A percentile compares a stretch with the other conserved stretches of the same genome.
phyloP scores from a whole-genome alignment of 1,284 basidiomycete genomes.

The Fomitopsis betulina region DNA sequence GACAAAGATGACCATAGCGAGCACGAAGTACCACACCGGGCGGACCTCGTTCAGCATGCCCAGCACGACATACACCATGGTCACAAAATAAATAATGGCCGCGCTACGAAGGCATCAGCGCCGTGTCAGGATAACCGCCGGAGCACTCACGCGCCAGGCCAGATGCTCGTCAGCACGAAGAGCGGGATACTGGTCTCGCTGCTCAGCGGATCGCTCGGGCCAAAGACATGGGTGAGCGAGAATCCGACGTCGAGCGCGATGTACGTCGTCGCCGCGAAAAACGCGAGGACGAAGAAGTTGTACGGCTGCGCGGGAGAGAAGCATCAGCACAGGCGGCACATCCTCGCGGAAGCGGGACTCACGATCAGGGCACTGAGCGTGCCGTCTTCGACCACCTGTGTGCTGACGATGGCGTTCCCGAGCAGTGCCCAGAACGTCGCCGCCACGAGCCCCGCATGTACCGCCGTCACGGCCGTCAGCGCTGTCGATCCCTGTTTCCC shows the following conservation, averaged over 20 bases:
- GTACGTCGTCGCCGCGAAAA: constrained; percentile 72
- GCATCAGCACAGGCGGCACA: too few species aligned
- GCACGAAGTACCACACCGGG: constrained; percentile 68
- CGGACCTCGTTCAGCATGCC: constrained; percentile 64
- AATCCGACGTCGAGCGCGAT: constrained; percentile 76
- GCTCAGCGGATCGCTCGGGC: constrained; percentile 50
- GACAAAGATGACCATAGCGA: constrained; percentile 65
- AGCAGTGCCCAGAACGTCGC: constrained; percentile 76
- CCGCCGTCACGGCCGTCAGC: constrained; percentile 67
- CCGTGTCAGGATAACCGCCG: background rate
- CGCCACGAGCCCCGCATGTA: constrained; percentile 69
- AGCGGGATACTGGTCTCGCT: constrained; percentile 61
- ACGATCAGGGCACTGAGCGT: constrained; percentile 68
- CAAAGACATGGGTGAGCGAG: constrained; percentile 55
- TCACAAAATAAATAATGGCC: constrained; percentile 55
- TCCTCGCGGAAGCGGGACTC: constrained; percentile 30
- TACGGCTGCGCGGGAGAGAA: constrained; percentile 46
- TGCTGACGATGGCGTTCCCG: constrained; percentile 75
- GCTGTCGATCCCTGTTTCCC: constrained; percentile 53
- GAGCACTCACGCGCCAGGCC: constrained; percentile 70
- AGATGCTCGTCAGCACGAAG: constrained; percentile 78
- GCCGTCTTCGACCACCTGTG: constrained; percentile 82
- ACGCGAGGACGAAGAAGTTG: constrained; percentile 48
- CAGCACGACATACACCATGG: constrained; percentile 78
- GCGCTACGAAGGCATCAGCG: constrained; percentile 45